Conservation (phyloP, 805 yeast genomes). For the Ogataea parapolymorpha region DNA sequence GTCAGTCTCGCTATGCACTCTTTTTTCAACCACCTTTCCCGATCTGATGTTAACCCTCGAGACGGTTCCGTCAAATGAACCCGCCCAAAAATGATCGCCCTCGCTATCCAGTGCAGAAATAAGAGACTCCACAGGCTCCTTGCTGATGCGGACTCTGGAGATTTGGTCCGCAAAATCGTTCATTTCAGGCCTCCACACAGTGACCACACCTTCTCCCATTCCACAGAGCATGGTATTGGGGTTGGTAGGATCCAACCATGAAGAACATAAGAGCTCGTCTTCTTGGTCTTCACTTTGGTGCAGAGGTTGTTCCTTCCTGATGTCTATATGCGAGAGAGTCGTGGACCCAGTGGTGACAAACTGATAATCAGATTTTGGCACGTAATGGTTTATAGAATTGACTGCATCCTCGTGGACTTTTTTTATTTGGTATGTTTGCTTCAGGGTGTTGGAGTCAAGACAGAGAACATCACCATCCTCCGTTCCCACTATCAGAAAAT, state of each 20-base stretch:
- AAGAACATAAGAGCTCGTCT: conserved; percentile 80
- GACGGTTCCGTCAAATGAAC: conserved; percentile 72
- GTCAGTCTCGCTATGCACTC: conserved; percentile 66
- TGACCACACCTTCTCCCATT: conserved; percentile 86
- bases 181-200: conserved; percentile 76
- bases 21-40: conserved; percentile 61
- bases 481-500: conserved; percentile 54
- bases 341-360: conserved; percentile 81
- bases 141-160: conserved; percentile 64
- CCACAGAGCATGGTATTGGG: conserved; percentile 61
- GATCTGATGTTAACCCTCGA: conserved; percentile 61
- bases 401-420: conserved; percentile 74
- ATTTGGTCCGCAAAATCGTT: conserved; percentile 76
- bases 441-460: conserved; percentile 54
- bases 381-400: conserved; percentile 68
- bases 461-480: conserved; percentile 70
- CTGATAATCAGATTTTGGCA: conserved; percentile 71
- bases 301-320: conserved; percentile 56
- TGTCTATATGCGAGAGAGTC: conserved; percentile 72
- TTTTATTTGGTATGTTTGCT: conserved; percentile 42
- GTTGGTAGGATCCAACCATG: conserved; percentile 60
- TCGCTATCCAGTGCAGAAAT: conserved; percentile 54
- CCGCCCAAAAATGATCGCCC: conserved; percentile 65
- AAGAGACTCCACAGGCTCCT: conserved; percentile 65
- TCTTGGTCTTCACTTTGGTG: conserved; percentile 83